A percentile compares a stretch with the other conserved stretches of the same genome.
These are phyloP conservation scores for Alternaria tenuissima DNA, from an alignment of 2,329 filamentous ascomycete species.

Conservation along the genomic window DNA sequence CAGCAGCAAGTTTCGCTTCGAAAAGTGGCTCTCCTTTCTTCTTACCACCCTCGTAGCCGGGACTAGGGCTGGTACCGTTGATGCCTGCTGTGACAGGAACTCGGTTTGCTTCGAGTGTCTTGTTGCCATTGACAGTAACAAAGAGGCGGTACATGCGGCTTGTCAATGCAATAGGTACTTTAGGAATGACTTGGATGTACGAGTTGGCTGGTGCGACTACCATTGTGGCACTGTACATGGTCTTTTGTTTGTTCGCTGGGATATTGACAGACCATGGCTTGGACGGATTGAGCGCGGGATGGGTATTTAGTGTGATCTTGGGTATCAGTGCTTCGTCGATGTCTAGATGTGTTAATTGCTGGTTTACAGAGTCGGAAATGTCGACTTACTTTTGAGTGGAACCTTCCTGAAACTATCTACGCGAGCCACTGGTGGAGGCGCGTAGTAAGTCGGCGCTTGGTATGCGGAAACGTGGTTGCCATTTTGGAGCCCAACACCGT, in stretches of 20 bases:
- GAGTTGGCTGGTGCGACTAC: conserved; percentile 73
- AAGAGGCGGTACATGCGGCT: conserved; percentile 79
- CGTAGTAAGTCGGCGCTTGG: conserved; percentile 40
- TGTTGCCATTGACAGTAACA: conserved; percentile 72
- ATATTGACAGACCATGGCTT: conserved; percentile 71
- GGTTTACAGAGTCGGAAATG: background rate
- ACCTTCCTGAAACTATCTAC: conserved; percentile 42
- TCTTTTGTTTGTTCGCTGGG: conserved; percentile 69
- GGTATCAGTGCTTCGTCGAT: conserved; percentile 70
- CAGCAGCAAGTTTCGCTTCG: conserved; percentile 74
- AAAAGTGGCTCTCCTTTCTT: conserved; percentile 71
- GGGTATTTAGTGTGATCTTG: conserved; percentile 71
- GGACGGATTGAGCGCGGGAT: conserved; percentile 70
- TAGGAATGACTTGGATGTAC: conserved; percentile 74
- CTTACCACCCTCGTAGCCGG: conserved; percentile 47
- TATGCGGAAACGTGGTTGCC: conserved; percentile 38
- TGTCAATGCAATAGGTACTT: conserved; percentile 69
- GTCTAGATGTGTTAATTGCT: conserved; percentile 36
- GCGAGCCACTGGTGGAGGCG: conserved; percentile 41
- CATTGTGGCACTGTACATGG: conserved; percentile 76
- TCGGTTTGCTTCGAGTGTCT: conserved; percentile 67
- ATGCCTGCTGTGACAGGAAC: conserved; percentile 55
- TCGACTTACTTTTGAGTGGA: conserved; percentile 58
- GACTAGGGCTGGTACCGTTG: conserved; percentile 34
- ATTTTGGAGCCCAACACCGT: conserved; percentile 37